Evolutionary conservation across 768 basidiomycete genomes (phyloP), one percentile per base, ranked within the genome.

Genomic region (Boletus tylopilopsis): DNA sequence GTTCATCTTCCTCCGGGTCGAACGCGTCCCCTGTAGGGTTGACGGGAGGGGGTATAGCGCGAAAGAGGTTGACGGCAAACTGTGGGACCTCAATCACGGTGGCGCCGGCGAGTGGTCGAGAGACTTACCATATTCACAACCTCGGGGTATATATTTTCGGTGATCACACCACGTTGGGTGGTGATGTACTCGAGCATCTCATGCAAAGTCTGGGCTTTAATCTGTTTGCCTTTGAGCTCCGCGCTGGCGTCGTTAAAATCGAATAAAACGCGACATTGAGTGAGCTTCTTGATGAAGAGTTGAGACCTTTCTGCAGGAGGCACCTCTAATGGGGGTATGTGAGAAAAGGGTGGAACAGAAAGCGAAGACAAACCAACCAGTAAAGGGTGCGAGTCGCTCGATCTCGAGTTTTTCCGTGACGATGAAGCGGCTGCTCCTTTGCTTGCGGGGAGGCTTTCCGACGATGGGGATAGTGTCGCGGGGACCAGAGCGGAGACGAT

Each of bases 151-250:
- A 98, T 76, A 62, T 78, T 84, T 70, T 99, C 96, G 38, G 93
- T 95, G 65, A 99, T 94, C 61, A 97, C 93, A 53, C 90, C 89
- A 51, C 93, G 83, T 68, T 95, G 93, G 24, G 90, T 92, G 50
- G 94, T 97, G 71, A 99, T 96, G 67, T 97, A 98, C 66, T 99
- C 96, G 64, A 99, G 78, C 90, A 99, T 91, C 73, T 99, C 96
- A 58, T 95, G 91, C 53, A 99, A 73, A 13, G 96, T 92, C 69
- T 96, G 93, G 2, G 94, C 91, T 76, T 99, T 99, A 72, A 98
- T 90, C 69, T 97, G 95, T 73, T 99, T 99, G 58, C 94, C 94
- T 69, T 87, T 90, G 63, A 99, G 80, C 62, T 99, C 96, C 24
- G 90, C 78, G 61, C 90, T 94, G 39, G 94, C 90, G 66, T 99